Evolutionary conservation across 805 yeast species (phyloP).

Genomic region (Ascoidea rubescens): DNA sequence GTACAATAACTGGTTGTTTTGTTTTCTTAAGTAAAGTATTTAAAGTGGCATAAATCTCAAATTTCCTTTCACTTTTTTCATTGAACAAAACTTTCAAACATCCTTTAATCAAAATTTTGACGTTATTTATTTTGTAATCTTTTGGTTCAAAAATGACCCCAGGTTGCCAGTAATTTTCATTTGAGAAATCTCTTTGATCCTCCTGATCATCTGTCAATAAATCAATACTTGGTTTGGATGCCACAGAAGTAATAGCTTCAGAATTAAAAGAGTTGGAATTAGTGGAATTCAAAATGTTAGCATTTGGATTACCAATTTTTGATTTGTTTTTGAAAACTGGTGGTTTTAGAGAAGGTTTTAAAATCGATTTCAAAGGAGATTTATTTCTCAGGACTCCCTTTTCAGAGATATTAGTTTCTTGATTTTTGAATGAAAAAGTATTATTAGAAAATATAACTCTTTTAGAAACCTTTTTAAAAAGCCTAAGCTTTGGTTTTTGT

Average conservation of each 20-base stretch:
- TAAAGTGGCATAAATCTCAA: constrained; percentile 9
- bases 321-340: too few species aligned
- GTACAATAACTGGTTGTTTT: neutral
- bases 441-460: too few species aligned
- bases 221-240: too few species aligned
- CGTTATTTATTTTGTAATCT: neutral
- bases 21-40: constrained; percentile 1
- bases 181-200: neutral
- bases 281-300: too few species aligned
- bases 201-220: neutral
- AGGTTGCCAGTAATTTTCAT: constrained; percentile 6
- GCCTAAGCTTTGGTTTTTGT: neutral
- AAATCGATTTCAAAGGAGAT: neutral
- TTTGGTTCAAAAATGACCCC: constrained; percentile 5
- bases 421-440: too few species aligned
- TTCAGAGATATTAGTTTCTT: too few species aligned
- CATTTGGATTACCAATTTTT: too few species aligned
- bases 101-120: constrained; percentile 2
- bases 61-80: constrained; percentile 4
- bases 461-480: too few species aligned
- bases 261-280: too few species aligned
- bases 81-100: constrained; percentile 1
- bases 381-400: too few species aligned
- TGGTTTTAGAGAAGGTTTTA: too few species aligned
- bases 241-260: too few species aligned